Conservation (phyloP, 2,329 filamentous ascomycete genomes). For the Diaporthe humulicola region DNA sequence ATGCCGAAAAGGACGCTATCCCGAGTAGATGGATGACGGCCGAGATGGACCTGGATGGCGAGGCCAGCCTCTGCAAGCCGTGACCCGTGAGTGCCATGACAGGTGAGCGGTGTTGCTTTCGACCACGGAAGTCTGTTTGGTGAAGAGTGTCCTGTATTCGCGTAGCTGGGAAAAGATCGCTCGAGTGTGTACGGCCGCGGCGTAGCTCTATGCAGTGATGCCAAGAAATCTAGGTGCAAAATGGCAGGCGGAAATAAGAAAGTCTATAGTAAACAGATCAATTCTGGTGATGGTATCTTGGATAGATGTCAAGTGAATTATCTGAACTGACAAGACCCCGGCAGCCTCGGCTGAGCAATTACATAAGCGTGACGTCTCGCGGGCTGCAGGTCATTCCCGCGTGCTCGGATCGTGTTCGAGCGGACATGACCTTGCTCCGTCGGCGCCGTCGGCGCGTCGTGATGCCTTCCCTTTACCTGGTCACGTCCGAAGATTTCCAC, state of each 20-base stretch:
- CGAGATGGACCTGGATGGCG: conserved; percentile 75
- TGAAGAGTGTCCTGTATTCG: background rate
- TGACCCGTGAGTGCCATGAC: conserved; percentile 61
- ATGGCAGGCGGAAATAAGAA: background rate
- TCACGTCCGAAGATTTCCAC: background rate
- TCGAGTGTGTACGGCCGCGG: background rate
- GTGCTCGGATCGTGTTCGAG: conserved; percentile 11
- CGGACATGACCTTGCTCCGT: conserved; percentile 12
- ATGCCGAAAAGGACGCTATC: conserved; percentile 65
- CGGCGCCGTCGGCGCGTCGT: conserved; percentile 14
- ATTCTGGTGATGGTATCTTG: background rate
- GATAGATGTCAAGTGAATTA: background rate
- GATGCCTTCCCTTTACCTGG: background rate
- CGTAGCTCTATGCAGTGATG: background rate
- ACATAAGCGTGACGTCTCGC: conserved; percentile 37
- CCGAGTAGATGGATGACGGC: conserved; percentile 71
- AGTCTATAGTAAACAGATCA: background rate
- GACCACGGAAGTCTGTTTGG: background rate
- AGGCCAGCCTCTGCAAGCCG: conserved; percentile 74
- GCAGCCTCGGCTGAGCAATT: conserved; percentile 35
- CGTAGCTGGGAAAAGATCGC: background rate
- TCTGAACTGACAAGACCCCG: conserved; percentile 7
- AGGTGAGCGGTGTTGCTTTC: background rate
- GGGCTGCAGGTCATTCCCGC: background rate
- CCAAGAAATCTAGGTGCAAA: background rate